Base-by-base conservation (phyloP, 2,329 filamentous ascomycete genomes). In the Colletotrichum eleusines region DNA sequence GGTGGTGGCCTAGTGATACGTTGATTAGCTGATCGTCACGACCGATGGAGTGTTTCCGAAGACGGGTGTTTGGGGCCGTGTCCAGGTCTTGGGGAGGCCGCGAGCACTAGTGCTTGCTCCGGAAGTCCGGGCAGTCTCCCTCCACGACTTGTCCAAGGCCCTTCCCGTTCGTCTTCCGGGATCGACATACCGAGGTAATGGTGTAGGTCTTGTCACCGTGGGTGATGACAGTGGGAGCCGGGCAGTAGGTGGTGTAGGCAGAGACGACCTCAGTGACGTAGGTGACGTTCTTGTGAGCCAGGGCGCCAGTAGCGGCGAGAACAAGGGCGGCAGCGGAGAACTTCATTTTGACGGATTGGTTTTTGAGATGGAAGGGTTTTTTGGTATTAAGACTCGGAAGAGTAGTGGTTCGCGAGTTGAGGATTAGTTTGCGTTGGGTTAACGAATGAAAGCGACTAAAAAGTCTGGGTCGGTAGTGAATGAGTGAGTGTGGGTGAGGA, bases 221-320 rank as follows among this genome's bases (percentile, higher is more conserved):
- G 77, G 87, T 88, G 81, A 93, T 82, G 76, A 84, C 81, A 76
- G 91, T 93, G 74, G 91, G 80, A 75, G 78, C 84, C 28, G 92
- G 91, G 89, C 92, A 94, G 89, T 86, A 93, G 79, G 91, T 94
- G 82, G 87, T 90, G 84, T 88, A 88, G 69, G 84, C 81, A 69
- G 89, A 90, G 74, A 93, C 87, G 74, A 89, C 84, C 85, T 91
- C 88, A 75, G 90, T 93, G 82, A 85, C 86, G 81, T 88, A 88
- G 79, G 83, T 84, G 75, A 84, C 83, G 80, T 87, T 86, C 77
- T 78, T 78, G 72, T 71, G 64, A 73, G 80, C 80, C 73, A 78
- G 76, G 75, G 74, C 83, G 80, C 84, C 85, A 77, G 83, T 85
- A 77, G 83, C 84, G 80, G 85, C 83, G 77, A 86, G 86, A 78